phyloP scores from a whole-genome alignment of 2,329 filamentous ascomycete species.

The Stemphylium beticola region DNA sequence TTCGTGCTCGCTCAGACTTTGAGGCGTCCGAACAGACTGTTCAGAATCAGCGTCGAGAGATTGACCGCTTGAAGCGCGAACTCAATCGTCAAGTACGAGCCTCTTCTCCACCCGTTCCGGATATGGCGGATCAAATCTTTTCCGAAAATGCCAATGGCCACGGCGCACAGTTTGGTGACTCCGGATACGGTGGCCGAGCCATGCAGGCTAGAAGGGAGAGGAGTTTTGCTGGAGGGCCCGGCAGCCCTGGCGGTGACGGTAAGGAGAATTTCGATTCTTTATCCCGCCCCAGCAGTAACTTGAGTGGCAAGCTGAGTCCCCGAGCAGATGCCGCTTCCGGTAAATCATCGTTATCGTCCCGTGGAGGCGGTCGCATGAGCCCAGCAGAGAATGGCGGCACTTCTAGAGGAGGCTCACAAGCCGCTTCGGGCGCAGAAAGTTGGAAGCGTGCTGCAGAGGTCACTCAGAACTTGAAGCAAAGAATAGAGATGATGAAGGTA shows the following conservation, averaged over 20 bases:
- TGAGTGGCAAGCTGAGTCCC: conserved; percentile 50
- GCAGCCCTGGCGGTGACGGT: conserved; percentile 50
- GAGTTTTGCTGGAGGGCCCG: conserved; percentile 34
- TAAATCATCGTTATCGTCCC: conserved; percentile 42
- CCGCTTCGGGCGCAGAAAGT: conserved; percentile 67
- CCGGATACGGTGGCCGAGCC: conserved; percentile 50
- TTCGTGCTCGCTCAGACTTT: conserved; percentile 86
- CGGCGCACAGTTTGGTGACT: conserved; percentile 46
- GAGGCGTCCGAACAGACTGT: conserved; percentile 88
- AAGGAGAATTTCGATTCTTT: conserved; percentile 56
- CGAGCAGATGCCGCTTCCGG: conserved; percentile 42
- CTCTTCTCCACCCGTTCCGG: conserved; percentile 61
- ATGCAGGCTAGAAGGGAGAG: conserved; percentile 42
- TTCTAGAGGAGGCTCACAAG: conserved; percentile 36
- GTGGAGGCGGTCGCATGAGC: conserved; percentile 43
- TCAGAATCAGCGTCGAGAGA: conserved; percentile 82
- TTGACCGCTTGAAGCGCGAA: conserved; percentile 92
- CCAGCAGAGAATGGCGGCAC: conserved; percentile 34
- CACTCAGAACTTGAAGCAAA: conserved; percentile 93
- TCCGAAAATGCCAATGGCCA: conserved; percentile 60
- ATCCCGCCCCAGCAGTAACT: conserved; percentile 41
- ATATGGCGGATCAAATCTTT: conserved; percentile 57
- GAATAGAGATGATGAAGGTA: conserved; percentile 98
- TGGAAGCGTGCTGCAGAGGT: conserved; percentile 98
- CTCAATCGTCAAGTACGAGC: conserved; percentile 62